A percentile compares a stretch with the other conserved stretches of the same genome.
These are phyloP conservation scores for Tetraselmis striata DNA, from an alignment of 139 green algal species.

Conservation along the genomic window DNA sequence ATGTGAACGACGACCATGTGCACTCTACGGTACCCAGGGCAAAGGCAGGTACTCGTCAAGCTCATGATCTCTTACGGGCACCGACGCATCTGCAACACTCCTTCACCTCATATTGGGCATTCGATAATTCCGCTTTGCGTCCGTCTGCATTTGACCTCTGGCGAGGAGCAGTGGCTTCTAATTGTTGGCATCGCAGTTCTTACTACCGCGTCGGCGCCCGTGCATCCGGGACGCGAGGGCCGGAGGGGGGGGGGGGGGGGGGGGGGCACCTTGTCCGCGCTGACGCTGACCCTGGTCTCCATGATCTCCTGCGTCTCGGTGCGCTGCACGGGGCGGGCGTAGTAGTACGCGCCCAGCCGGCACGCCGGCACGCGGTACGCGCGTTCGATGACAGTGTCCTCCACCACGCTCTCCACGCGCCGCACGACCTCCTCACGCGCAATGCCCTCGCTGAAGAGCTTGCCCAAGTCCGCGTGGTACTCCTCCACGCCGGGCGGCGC, in stretches of 20 bases:
- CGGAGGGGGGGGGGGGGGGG: background rate
- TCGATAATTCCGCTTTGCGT: no score
- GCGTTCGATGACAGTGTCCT: background rate
- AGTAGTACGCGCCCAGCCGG: background rate
- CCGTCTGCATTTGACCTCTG: no score
- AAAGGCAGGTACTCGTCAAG: no score
- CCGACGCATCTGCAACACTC: no score
- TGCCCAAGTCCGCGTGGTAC: constrained; percentile 57
- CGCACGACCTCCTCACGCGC: background rate
- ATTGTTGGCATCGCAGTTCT: no score
- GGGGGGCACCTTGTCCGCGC: background rate
- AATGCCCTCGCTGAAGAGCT: constrained; percentile 47
- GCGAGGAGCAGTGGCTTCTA: no score
- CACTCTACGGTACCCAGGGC: no score
- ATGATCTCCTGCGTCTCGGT: background rate
- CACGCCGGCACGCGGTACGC: background rate
- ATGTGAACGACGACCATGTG: no score
- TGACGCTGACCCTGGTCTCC: background rate
- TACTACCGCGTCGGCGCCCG: no score
- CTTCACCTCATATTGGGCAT: no score
- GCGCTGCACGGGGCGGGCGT: background rate
- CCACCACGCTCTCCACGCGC: background rate
- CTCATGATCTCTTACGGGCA: no score
- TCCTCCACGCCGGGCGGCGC: constrained; percentile 35
- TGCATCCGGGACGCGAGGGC: no score